Conservation (phyloP, 2,329 filamentous ascomycete species). For the Tolypocladium tundrense region DNA sequence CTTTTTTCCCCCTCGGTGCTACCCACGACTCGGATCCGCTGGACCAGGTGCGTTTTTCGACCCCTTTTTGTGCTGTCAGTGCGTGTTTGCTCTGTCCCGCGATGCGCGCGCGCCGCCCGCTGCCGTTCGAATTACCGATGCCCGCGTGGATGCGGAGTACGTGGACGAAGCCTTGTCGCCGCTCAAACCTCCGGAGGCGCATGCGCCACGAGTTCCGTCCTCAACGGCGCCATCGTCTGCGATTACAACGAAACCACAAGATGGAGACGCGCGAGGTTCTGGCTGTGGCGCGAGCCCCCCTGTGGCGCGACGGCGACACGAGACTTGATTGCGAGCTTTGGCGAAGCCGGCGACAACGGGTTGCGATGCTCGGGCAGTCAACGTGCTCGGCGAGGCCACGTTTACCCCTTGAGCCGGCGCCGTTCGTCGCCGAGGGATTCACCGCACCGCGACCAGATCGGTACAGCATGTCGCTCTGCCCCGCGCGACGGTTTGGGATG, state of each 20-base stretch:
- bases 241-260: not conserved
- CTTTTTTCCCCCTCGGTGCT: not conserved
- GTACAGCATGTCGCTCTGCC: not conserved
- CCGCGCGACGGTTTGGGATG: not conserved
- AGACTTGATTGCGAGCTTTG: not conserved
- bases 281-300: not conserved
- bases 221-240: not conserved
- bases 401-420: too few relatives aligned
- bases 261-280: not conserved
- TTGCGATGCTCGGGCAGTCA: not conserved
- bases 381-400: not conserved
- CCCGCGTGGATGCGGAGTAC: not conserved
- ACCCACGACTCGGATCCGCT: not conserved
- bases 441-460: not conserved
- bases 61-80: not conserved
- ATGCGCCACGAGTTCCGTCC: not conserved
- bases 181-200: not conserved
- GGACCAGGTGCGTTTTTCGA: not conserved
- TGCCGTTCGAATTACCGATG: not conserved
- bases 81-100: not conserved
- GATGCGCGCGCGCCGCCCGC: not conserved
- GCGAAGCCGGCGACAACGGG: not conserved
- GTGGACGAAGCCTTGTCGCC: not conserved
- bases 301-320: not conserved
- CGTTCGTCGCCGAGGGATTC: not conserved